Base-by-base conservation (phyloP, 208 protist species). In the Porcisia hertigi region DNA sequence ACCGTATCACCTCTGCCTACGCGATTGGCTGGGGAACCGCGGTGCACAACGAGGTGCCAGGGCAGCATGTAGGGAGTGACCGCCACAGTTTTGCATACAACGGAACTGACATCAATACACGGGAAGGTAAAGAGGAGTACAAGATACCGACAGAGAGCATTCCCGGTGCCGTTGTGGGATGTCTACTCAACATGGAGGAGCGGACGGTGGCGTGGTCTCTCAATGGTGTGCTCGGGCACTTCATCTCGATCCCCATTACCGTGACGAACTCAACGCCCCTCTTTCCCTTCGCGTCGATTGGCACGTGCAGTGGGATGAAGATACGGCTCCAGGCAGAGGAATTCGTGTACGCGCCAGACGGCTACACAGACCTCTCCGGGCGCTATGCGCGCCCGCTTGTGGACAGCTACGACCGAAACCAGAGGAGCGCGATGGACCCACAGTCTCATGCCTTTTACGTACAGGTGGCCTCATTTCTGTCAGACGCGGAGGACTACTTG, bases 11-110 rank as follows among this genome's bases (percentile, higher is more conserved):
- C 14, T 82, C 85, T 23, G 85, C 90, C 43, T 96, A 94, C 84
- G 92, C 87, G n/a, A 84, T 96, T 41, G 94, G 94, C 43, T 97
- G 94, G 92, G 94, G 94, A 69, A 95, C 94, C 11, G 59, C 78
- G 71, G 57, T 85, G 69, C 94, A 97, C 84, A 85, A 77, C 36
- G 89, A 96, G 45, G 88, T 95, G 45, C 92, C 94, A 12, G 91
- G 87, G 34, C 90, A 95, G 71, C 94, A 96, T 78, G 92, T 97
- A 41, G 94, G 94, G 72, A 95, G 90, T 76, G 94, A 97, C 76
- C 82, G 76, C 62, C 81, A 76, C 70, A 97, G 94, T 75, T 96
- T 97, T 82, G 88, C 89, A 43, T 97, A 94, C 85, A 93, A 88
- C 55, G 94, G 94, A 12, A 90, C 69, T 66, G 88, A 94, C 39